These are phyloP conservation scores for Rhamnella rubrinervis DNA, from an alignment of 331 rosid genomes.

Conservation along the genomic window DNA sequence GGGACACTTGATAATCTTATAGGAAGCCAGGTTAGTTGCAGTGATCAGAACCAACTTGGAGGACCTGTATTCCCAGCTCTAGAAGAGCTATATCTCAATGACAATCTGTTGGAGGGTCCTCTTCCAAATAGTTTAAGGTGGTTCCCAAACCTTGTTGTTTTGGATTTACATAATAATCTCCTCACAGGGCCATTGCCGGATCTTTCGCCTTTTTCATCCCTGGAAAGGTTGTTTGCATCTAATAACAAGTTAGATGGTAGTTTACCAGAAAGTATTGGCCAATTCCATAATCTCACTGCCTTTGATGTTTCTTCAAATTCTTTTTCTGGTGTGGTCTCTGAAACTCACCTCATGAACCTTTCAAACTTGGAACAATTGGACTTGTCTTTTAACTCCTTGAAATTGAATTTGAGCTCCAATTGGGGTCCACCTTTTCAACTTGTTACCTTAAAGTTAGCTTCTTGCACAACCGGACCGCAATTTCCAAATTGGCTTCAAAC, in stretches of 20 bases:
- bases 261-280: not conserved
- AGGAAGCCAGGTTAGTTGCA: not conserved
- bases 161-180: not conserved
- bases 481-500: slow-evolving; percentile 9
- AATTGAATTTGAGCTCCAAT: slow-evolving; percentile 12
- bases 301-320: not conserved
- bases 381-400: slow-evolving; percentile 12
- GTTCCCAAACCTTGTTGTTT: not conserved
- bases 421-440: slow-evolving; percentile 25
- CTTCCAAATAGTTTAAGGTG: not conserved
- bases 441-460: not conserved
- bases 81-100: not conserved
- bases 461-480: not conserved
- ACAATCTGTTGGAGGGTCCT: not conserved
- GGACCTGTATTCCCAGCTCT: not conserved
- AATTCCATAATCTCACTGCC: not conserved
- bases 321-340: not conserved
- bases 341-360: not conserved
- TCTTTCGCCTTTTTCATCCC: not conserved
- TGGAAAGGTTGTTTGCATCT: not conserved
- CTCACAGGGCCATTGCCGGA: not conserved
- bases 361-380: not conserved
- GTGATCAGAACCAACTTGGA: not conserved
- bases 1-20: not conserved
- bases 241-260: not conserved